Percentiles rank a stretch among this genome's conserved stretches.
Conservation (phyloP, 768 basidiomycete genomes). For the Tricholoma matsutake region DNA sequence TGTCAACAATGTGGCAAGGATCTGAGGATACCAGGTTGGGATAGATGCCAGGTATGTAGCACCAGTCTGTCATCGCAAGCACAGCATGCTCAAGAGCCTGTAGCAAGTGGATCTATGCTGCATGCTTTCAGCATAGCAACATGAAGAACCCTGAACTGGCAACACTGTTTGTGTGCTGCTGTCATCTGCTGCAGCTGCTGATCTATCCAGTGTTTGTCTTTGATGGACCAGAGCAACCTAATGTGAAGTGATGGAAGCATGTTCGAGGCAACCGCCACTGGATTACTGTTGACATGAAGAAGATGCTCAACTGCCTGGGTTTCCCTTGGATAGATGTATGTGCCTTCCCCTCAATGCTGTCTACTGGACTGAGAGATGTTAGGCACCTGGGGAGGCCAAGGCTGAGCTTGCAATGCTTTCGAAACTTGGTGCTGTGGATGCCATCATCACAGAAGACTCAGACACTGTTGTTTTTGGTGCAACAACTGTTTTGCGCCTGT, state of each 20-base stretch:
- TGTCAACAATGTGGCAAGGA: not conserved
- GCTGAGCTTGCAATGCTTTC: not conserved
- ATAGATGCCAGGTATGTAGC: slow-evolving; percentile 7
- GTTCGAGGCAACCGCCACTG: slow-evolving; percentile 1
- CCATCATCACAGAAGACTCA: not conserved
- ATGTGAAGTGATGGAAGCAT: not conserved
- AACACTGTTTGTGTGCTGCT: slow-evolving; percentile 6
- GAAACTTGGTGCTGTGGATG: not conserved
- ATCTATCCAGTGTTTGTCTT: slow-evolving; percentile 10
- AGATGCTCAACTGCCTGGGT: slow-evolving; percentile 5
- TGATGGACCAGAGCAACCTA: slow-evolving; percentile 6
- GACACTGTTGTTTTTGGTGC: not conserved
- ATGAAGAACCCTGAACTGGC: slow-evolving; percentile 6
- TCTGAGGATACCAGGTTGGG: slow-evolving; percentile 1
- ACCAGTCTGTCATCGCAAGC: not conserved
- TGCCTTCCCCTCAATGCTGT: not conserved
- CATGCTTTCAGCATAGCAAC: not conserved
- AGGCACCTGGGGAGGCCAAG: not conserved
- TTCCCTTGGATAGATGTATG: slow-evolving; percentile 10
- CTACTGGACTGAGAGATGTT: not conserved
- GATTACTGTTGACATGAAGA: slow-evolving; percentile 5
- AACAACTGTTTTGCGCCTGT: not conserved
- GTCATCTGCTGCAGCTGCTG: slow-evolving; percentile 2
- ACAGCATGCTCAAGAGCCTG: not conserved
- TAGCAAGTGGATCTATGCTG: slow-evolving; percentile 6